Conservation (phyloP, 768 basidiomycete species). For the Naganishia antarctica region DNA sequence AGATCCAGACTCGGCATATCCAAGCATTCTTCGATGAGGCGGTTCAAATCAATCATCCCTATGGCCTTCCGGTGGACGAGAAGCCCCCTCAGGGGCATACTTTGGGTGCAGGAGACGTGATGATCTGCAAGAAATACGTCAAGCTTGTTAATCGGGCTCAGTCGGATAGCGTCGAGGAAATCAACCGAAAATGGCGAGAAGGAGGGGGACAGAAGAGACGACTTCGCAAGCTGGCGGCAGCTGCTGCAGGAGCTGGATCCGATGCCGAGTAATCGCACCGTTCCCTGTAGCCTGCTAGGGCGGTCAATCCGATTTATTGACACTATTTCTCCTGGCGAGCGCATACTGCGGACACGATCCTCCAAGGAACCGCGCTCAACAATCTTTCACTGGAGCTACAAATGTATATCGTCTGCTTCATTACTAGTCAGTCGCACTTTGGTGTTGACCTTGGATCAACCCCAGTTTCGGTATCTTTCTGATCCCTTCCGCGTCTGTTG, state of each 20-base stretch:
- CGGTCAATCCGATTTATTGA: too few relatives aligned
- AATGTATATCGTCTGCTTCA: too few relatives aligned
- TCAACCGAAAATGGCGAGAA: conserved; percentile 72
- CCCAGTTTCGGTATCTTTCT: too few relatives aligned
- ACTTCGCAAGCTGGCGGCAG: conserved; percentile 29
- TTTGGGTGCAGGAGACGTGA: conserved; percentile 66
- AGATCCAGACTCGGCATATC: conserved; percentile 58
- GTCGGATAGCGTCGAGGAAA: conserved; percentile 64
- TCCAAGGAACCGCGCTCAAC: too few relatives aligned
- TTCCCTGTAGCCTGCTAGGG: not conserved
- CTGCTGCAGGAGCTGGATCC: not conserved
- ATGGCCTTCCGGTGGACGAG: conserved; percentile 50
- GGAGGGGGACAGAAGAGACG: conserved; percentile 50
- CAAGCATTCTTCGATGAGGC: conserved; percentile 61
- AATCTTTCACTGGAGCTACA: too few relatives aligned
- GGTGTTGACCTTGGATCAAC: too few relatives aligned
- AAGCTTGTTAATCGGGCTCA: conserved; percentile 65
- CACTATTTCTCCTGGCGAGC: too few relatives aligned
- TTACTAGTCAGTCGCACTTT: too few relatives aligned
- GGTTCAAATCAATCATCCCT: conserved; percentile 54
- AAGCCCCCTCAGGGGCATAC: conserved; percentile 49
- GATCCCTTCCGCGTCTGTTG: too few relatives aligned
- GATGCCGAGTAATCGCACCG: not conserved
- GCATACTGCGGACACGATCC: too few relatives aligned
- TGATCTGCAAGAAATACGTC: conserved; percentile 61